Evolutionary conservation across 2,329 filamentous ascomycete species (phyloP), one percentile per base, ranked within the genome.

Genomic region (Aureobasidium sp.): DNA sequence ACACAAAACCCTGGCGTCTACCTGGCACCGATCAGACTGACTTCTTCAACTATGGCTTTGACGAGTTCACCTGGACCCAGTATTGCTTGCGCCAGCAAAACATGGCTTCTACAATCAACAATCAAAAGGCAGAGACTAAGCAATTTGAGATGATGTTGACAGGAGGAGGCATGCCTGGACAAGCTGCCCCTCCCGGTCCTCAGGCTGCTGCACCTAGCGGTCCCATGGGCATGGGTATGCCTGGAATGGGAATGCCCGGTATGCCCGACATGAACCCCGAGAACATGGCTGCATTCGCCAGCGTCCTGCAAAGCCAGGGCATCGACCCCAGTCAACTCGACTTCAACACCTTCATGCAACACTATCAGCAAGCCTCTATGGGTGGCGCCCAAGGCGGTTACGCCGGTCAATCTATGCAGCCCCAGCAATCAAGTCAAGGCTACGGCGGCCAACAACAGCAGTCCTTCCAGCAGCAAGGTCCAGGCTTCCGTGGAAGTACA

Each of bases 11-110:
- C 20, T 99, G 94, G 94, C 87, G 94, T 48, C 87, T 92, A 66
- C 94, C 94, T 0, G 94, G 94, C 51, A 92, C 93, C 12, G 94
- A 99, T 70, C 85, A 96, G 61, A 94, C 89, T 64, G 94, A 99
- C 74, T 97, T 96, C 77, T 97, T 97, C 84, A 97, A 97, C 79
- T 97, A 97, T 76, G 93, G 93, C 63, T 97, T 97, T 72, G 93
- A 97, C 76, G 93, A 97, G 75, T 97, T 97, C 75, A 96, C 92
- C 0, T 99, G 94, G 94, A 89, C 92, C 6, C 84, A 92, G 60
- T 99, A 99, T 74, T 91, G 92, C 36, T 81, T 91, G 64, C 95
- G 96, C 71, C 94, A 97, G 74, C 87, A 94, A 67, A 81, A 80
- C 27, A 81, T 97, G 70, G 84, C 89, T 20, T 85, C 85, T 67